phyloP scores from a whole-genome alignment of 805 yeast genomes.

The Cyberlindnera meyerae region DNA sequence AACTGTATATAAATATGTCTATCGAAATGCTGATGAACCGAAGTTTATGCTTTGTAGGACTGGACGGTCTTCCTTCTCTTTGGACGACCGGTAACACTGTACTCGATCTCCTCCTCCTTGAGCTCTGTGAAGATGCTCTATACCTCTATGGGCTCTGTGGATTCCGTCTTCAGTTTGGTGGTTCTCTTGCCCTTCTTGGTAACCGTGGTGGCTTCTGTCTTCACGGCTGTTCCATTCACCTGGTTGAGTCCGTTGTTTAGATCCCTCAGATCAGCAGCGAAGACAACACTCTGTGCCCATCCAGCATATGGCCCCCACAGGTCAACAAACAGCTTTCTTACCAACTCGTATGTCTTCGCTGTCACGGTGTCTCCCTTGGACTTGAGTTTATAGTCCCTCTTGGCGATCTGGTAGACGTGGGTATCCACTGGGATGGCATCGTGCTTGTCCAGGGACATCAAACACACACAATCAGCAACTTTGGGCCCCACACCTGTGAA shows the following conservation, averaged over 20 bases:
- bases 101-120: constrained; percentile 22
- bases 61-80: constrained; percentile 22
- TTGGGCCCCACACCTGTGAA: constrained; percentile 94
- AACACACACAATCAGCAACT: constrained; percentile 93
- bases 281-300: constrained; percentile 96
- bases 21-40: background rate
- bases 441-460: constrained; percentile 85
- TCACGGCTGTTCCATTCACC: constrained; percentile 5
- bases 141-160: constrained; percentile 1
- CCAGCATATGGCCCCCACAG: constrained; percentile 94
- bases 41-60: constrained; percentile 2
- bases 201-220: background rate
- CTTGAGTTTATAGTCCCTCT: constrained; percentile 66
- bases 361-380: constrained; percentile 26
- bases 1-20: constrained; percentile 5
- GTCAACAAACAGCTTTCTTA: constrained; percentile 53
- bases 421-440: constrained; percentile 94
- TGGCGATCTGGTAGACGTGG: constrained; percentile 87
- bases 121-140: constrained; percentile 5
- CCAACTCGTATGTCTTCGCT: constrained; percentile 33
- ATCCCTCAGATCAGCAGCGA: constrained; percentile 76
- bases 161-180: constrained; percentile 6
- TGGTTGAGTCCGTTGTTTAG: constrained; percentile 62
- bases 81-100: constrained; percentile 26
- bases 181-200: too few relatives aligned